A percentile compares a stretch with the other conserved stretches of the same genome.
Evolutionary conservation across 345 rosid species (phyloP).

Genomic region (Pseudoturritis turrita): DNA sequence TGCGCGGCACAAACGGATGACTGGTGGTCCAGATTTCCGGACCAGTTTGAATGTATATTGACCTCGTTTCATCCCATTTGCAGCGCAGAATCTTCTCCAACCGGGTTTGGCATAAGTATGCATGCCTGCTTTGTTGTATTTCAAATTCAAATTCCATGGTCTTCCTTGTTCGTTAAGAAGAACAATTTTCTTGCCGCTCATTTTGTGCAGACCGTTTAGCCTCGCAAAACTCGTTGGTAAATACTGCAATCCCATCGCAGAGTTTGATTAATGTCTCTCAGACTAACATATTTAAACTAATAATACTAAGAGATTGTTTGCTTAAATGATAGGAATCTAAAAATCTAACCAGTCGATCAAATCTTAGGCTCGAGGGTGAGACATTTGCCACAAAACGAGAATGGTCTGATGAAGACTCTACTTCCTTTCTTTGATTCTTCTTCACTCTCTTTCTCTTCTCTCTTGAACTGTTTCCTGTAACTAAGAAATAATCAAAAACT

Average conservation of each 20-base stretch:
- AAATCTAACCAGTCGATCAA: slow-evolving; percentile 18
- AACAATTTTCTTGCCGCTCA: slow-evolving; percentile 3
- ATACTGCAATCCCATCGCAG: slow-evolving; percentile 5
- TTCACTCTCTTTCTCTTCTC: slow-evolving; percentile 5
- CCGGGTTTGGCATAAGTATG: slow-evolving; percentile 3
- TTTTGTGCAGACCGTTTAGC: slow-evolving; percentile 13
- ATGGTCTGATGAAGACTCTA: neutral
- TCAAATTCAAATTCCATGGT: neutral
- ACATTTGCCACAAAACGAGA: slow-evolving; percentile 11
- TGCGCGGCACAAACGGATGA: slow-evolving; percentile 4
- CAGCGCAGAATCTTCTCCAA: slow-evolving; percentile 21
- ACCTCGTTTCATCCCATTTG: slow-evolving; percentile 1
- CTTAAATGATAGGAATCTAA: neutral
- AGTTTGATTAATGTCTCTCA: neutral
- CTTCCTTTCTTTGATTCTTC: neutral
- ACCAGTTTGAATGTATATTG: slow-evolving; percentile 10
- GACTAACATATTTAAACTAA: neutral
- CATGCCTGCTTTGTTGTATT: neutral
- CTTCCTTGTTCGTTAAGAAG: neutral
- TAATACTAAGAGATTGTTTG: neutral
- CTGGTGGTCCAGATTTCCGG: neutral
- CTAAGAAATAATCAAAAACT: neutral
- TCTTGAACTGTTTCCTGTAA: neutral
- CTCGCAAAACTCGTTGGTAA: slow-evolving; percentile 5
- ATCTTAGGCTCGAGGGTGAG: neutral